Base-by-base conservation (phyloP, 1,284 basidiomycete species). In the Trichosporon sp. region DNA sequence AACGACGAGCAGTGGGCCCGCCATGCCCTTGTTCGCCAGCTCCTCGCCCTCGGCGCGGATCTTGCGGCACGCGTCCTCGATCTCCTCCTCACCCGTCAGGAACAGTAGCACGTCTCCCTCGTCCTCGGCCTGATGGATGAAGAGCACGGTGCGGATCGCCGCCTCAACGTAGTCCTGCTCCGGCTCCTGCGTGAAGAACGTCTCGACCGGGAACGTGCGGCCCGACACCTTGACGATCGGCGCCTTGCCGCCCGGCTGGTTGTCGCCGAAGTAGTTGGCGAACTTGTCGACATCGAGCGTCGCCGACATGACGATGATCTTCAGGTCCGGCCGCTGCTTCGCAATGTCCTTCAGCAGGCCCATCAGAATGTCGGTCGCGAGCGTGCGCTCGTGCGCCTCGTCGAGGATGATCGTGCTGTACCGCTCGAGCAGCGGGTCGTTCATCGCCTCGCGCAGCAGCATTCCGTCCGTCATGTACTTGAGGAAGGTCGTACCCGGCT, bases 391-490 rank as follows among this genome's bases (percentile, higher is more conserved):
- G 86, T 99, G 97, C 6, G 94, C 97, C 85, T 99, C 97, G 82
- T 99, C 97, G 70, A 99, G 89, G 76, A 99, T 98, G 83, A 99
- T 93, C 18, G 95, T 97, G 35, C 93, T 95, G 84, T 99, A 99
- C 12, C 93, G 89, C 63, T 88, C 86, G 31, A 98, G 88, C 63
- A 89, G 87, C 34, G 92, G 91, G 82, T 99, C 97, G 83, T 96
- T 93, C 93, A 98, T 98, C 7, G 95, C 95, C 85, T 98, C 95
- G 47, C 95, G 90, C 31, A 97, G 87, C 70, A 95, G 88, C 95
- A 98, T 97, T 88, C 96, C 96, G 76, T 99, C 96, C 12, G 96
- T 99, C 95, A 99, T 98, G 85, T 99, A 98, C 82, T 96, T 95
- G 75, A 98, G 86, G 83, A 97, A 95, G 0, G 95, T 98, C 8